These are phyloP conservation scores for Caulochytrium protostelioides DNA, from an alignment of 371 early-diverging fungal genomes.

Conservation along the genomic window DNA sequence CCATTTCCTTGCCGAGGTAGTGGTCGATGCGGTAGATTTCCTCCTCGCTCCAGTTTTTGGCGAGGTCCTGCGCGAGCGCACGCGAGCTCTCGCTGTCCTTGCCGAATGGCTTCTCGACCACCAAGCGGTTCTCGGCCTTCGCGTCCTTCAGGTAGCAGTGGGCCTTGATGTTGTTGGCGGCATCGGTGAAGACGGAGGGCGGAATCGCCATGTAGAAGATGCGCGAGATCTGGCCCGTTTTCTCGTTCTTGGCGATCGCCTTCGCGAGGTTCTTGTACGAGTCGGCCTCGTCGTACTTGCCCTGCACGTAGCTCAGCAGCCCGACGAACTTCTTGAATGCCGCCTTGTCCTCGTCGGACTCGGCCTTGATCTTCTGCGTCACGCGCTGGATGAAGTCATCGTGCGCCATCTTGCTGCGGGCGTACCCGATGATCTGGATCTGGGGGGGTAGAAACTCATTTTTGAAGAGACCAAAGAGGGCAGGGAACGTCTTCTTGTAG, in stretches of 20 bases:
- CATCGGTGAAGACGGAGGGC: constrained; percentile 76
- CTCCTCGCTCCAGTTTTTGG: constrained; percentile 52
- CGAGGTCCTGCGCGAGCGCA: constrained; percentile 40
- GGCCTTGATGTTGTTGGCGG: constrained; percentile 48
- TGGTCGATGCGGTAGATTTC: constrained; percentile 97
- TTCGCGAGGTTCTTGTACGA: constrained; percentile 45
- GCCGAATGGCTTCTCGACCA: constrained; percentile 99
- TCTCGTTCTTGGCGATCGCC: constrained; percentile 23
- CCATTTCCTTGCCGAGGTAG: constrained; percentile 98
- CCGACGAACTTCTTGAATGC: constrained; percentile 46
- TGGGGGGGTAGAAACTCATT: constrained; percentile 51
- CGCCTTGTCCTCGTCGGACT: constrained; percentile 23
- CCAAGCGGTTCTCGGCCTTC: constrained; percentile 40
- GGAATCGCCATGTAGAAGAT: constrained; percentile 97
- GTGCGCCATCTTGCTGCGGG: constrained; percentile 59
- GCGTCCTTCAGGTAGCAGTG: constrained; percentile 26
- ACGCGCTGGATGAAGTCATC: constrained; percentile 55
- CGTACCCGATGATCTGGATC: constrained; percentile 78
- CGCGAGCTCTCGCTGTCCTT: constrained; percentile 63
- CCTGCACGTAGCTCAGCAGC: constrained; percentile 57
- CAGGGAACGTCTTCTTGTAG: constrained; percentile 9
- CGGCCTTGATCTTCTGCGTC: constrained; percentile 38
- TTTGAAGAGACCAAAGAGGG: constrained; percentile 30
- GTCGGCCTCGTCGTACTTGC: constrained; percentile 67
- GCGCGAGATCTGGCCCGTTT: constrained; percentile 15